These are phyloP conservation scores for Ophiostoma tasmaniense DNA, from an alignment of 2,329 filamentous ascomycete genomes.

Conservation along the genomic window DNA sequence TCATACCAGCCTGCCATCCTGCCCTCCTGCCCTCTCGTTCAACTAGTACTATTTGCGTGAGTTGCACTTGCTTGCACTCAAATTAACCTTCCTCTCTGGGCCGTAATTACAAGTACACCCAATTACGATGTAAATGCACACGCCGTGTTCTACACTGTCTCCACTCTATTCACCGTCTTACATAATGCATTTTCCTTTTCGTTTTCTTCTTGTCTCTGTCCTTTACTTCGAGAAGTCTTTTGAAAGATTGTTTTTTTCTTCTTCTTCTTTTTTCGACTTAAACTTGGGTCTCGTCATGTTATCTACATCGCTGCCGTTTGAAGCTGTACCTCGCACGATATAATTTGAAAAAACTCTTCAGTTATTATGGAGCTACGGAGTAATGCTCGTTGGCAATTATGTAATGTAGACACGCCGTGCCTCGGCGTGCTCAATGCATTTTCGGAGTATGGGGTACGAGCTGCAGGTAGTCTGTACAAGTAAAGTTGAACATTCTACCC, in stretches of 20 bases:
- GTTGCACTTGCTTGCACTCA: neutral
- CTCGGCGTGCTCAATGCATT: neutral
- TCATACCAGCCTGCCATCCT: no score
- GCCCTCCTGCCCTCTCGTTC: no score
- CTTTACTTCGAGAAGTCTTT: neutral
- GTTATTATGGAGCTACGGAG: neutral
- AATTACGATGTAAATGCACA: neutral
- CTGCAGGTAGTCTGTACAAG: no score
- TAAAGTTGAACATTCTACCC: neutral
- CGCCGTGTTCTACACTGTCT: neutral
- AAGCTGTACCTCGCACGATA: neutral
- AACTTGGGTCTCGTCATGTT: neutral
- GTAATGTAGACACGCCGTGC: neutral
- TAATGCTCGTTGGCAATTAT: neutral
- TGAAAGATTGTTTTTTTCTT: neutral
- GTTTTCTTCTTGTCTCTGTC: neutral
- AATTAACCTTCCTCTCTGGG: neutral
- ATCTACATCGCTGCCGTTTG: neutral
- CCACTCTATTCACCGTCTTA: neutral
- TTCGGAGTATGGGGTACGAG: neutral
- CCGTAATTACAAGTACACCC: neutral
- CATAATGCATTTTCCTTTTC: neutral
- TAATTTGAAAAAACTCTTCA: neutral
- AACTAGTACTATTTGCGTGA: no score
- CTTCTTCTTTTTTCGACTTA: neutral